Conservation (phyloP, 2,329 filamentous ascomycete species). For the Trichoderma pleuroti region DNA sequence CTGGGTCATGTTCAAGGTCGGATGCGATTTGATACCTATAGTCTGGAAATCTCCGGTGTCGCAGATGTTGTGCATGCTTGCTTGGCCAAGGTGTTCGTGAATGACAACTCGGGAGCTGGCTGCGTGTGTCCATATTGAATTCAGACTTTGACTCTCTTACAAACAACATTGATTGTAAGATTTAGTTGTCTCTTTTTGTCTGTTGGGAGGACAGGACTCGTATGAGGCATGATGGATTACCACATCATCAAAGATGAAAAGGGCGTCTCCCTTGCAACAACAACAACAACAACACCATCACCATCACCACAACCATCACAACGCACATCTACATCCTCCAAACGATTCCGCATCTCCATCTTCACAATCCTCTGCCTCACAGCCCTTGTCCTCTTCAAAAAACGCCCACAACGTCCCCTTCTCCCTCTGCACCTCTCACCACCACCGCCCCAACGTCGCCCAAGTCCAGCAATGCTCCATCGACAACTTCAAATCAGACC, state of each 20-base stretch:
- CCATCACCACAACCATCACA: not conserved
- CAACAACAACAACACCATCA: not conserved
- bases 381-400: not conserved
- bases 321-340: not conserved
- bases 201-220: no score
- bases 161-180: not conserved
- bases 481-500: conserved; percentile 45
- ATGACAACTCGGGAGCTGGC: not conserved
- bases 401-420: not conserved
- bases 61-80: not conserved
- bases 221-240: not conserved
- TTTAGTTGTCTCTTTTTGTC: not conserved
- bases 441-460: conserved; percentile 14
- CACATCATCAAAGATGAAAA: not conserved
- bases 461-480: conserved; percentile 47
- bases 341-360: not conserved
- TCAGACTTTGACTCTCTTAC: not conserved
- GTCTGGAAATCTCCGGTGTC: not conserved
- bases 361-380: not conserved
- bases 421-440: not conserved
- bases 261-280: not conserved
- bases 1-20: not conserved
- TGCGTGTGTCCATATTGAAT: not conserved
- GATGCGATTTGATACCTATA: not conserved
- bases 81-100: not conserved